Conservation (phyloP, 306 rosid species). For the Malus fusca region DNA sequence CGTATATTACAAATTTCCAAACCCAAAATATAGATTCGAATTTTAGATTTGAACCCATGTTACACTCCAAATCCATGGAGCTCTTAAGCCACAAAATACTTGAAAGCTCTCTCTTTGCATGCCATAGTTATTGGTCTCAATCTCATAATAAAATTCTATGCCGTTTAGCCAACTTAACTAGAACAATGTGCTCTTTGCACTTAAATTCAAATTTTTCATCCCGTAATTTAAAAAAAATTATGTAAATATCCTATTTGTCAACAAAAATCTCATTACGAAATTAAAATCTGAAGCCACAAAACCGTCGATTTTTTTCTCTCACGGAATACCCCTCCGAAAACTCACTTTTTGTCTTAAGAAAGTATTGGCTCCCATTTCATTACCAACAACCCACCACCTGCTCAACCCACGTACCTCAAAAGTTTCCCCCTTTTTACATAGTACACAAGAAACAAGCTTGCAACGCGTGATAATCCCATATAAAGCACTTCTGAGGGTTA, state of each 20-base stretch:
- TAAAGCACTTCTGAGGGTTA: not conserved
- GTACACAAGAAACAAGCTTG: not conserved
- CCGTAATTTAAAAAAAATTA: too few relatives aligned
- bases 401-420: not conserved
- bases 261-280: too few relatives aligned
- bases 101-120: not conserved
- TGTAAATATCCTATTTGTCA: too few relatives aligned
- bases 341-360: constrained; percentile 7
- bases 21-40: too few relatives aligned
- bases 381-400: constrained; percentile 14
- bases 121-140: not conserved
- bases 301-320: constrained; percentile 5
- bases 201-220: too few relatives aligned
- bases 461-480: not conserved
- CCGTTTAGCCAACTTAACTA: too few relatives aligned
- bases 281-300: not conserved
- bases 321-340: constrained; percentile 29
- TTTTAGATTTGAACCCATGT: too few relatives aligned
- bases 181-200: too few relatives aligned
- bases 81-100: not conserved
- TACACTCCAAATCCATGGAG: too few relatives aligned
- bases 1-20: too few relatives aligned
- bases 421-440: constrained; percentile 4
- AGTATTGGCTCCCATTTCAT: constrained; percentile 26
- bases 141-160: not conserved